Percentiles rank a stretch among this genome's conserved stretches.
These are phyloP conservation scores for Naegleria lovaniensis DNA, from an alignment of 208 protist species.

Conservation along the genomic window DNA sequence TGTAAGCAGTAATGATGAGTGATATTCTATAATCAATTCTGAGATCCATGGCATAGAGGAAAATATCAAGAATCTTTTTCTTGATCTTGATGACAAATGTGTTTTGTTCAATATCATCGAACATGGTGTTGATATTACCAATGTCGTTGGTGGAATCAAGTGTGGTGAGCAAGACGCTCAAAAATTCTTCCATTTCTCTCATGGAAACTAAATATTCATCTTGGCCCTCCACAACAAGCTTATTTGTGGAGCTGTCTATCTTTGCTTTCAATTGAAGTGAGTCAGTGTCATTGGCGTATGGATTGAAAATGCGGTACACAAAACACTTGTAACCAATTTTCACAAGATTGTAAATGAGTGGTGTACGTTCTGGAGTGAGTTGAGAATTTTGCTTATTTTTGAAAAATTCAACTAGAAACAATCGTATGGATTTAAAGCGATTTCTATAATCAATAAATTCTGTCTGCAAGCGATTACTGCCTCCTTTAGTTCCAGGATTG, in stretches of 20 bases:
- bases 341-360: not conserved
- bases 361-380: not conserved
- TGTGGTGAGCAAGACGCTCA: not conserved
- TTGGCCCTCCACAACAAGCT: not conserved
- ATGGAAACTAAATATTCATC: not conserved
- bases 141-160: not conserved
- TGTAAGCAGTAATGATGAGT: not conserved
- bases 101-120: not conserved
- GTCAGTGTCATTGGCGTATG: not conserved
- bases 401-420: not conserved
- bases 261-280: not conserved
- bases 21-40: not conserved
- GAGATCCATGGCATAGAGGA: not conserved
- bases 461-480: not conserved
- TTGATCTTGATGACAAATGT: not conserved
- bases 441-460: not conserved
- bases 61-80: not conserved
- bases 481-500: not conserved
- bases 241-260: not conserved
- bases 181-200: not conserved
- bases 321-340: not conserved
- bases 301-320: not conserved
- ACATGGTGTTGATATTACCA: not conserved
- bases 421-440: not conserved
- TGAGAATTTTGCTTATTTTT: not conserved